Percentiles rank a stretch among this genome's conserved stretches.
These are phyloP conservation scores for Rhizopogon vesiculosus DNA, from an alignment of 768 basidiomycete species.

Conservation along the genomic window DNA sequence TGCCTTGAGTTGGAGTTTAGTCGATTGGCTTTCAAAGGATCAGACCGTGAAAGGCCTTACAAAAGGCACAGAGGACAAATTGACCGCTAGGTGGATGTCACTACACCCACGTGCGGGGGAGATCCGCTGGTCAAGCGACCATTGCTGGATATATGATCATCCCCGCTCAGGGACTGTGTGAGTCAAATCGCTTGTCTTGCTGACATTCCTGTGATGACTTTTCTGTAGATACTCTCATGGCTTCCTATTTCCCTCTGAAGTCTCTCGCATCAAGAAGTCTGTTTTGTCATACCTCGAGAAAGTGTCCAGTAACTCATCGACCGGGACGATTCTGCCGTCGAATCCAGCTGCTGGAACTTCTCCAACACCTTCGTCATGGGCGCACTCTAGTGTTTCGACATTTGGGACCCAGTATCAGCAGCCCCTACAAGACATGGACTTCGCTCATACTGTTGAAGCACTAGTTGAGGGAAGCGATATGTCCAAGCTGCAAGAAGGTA, in stretches of 20 bases:
- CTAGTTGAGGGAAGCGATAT: constrained; percentile 90
- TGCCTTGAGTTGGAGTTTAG: constrained; percentile 83
- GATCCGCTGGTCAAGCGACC: constrained; percentile 87
- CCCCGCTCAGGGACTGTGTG: constrained; percentile 92
- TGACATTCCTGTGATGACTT: constrained; percentile 4
- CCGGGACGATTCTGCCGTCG: constrained; percentile 21
- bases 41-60: constrained; percentile 59
- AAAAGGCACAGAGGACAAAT: constrained; percentile 89
- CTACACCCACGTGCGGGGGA: constrained; percentile 73
- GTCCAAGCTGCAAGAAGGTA: constrained; percentile 66
- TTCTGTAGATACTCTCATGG: constrained; percentile 83
- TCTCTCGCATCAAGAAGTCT: constrained; percentile 56
- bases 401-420: constrained; percentile 76
- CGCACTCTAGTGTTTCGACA: constrained; percentile 81
- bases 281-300: constrained; percentile 51
- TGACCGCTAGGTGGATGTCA: constrained; percentile 89
- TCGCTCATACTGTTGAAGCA: constrained; percentile 78
- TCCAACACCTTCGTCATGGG: constrained; percentile 56
- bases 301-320: constrained; percentile 30
- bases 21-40: constrained; percentile 82
- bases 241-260: constrained; percentile 90
- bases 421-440: constrained; percentile 61
- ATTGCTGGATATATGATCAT: constrained; percentile 98
- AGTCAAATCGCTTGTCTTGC: constrained; percentile 19
- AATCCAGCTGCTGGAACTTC: constrained; percentile 11